Conservation (phyloP, 352 stramenopile genomes). For the Elongisporangium anandrum region DNA sequence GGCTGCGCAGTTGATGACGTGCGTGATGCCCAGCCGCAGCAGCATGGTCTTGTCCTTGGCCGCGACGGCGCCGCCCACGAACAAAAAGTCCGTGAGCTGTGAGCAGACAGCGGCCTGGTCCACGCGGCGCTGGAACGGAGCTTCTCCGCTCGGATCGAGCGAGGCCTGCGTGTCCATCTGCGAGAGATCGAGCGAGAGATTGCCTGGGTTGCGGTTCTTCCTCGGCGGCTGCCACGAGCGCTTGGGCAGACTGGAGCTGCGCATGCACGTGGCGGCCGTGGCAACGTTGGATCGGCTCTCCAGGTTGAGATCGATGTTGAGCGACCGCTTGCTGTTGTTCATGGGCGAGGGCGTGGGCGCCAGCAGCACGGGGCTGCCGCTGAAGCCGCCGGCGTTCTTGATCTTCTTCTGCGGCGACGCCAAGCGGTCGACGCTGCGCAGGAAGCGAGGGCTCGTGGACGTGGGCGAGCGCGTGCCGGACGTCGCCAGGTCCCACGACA, state of each 20-base stretch:
- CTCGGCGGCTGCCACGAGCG: conserved; percentile 38
- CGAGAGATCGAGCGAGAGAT: conserved; percentile 77
- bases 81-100: conserved; percentile 84
- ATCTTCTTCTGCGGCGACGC: background rate
- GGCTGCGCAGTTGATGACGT: conserved; percentile 88
- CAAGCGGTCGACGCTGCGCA: background rate
- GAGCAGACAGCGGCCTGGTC: conserved; percentile 75
- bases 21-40: conserved; percentile 70
- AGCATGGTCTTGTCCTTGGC: conserved; percentile 77
- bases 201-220: conserved; percentile 72
- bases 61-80: conserved; percentile 74
- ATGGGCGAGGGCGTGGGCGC: background rate
- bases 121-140: conserved; percentile 24
- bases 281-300: conserved; percentile 8
- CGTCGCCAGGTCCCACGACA: background rate
- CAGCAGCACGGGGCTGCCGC: background rate
- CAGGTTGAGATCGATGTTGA: conserved; percentile 21
- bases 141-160: conserved; percentile 18
- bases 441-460: background rate
- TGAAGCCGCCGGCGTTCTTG: background rate
- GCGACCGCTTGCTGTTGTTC: background rate
- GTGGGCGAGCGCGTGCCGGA: background rate
- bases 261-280: background rate
- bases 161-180: conserved; percentile 48
- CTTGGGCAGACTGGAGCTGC: conserved; percentile 30